Evolutionary conservation across 371 early-diverging fungal species (phyloP), one percentile per base, ranked within the genome.

Genomic region (Apophysomyces sp.): DNA sequence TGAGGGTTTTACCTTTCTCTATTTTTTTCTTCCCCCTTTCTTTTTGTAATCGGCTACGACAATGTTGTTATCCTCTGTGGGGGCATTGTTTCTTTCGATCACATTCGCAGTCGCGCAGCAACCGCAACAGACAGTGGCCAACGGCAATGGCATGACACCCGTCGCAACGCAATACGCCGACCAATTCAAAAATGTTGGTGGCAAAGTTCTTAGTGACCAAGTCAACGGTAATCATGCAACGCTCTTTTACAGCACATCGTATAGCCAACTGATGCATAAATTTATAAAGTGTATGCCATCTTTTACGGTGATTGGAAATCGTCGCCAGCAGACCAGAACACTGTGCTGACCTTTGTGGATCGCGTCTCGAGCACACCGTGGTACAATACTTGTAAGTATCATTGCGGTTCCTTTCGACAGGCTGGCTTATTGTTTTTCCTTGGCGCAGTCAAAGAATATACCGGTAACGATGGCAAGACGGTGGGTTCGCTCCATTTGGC

Each of bases 301-400:
- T 84, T 78, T 57, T 84, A 84, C 60, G 85, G 85, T 31, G 63
- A 75, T 28, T 82, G 83, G 83, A 58, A 65, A 18, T 73, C 76
- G 18, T 13, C 57, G 36, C 57, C 80, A 28, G 59, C 63, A 39
- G 76, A 81, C 7, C 78, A 77, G 44, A 63, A 59, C 9, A 77
- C 62, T n/a, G 71, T 83, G 55, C 59, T 81, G 73, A 62, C 74
- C 41, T 84, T 84, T 63, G 34, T 80, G 37, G 72, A 72, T 36
- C 72, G 72, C 40, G 66, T 84, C 52, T 80, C 81, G 8, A 37
- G 54, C 11, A 73, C 78, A 15, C 34, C 69, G 36, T 84, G 81
- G 80, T 84, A 81, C 63, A 68, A 29, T 28, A 65, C 71, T n/a
- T 65, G 78, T 80, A 75, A 73, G 49, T 44, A 34, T 13, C 2